phyloP scores from a whole-genome alignment of 2,329 filamentous ascomycete species.

The Sporothrix pseudoabietina region DNA sequence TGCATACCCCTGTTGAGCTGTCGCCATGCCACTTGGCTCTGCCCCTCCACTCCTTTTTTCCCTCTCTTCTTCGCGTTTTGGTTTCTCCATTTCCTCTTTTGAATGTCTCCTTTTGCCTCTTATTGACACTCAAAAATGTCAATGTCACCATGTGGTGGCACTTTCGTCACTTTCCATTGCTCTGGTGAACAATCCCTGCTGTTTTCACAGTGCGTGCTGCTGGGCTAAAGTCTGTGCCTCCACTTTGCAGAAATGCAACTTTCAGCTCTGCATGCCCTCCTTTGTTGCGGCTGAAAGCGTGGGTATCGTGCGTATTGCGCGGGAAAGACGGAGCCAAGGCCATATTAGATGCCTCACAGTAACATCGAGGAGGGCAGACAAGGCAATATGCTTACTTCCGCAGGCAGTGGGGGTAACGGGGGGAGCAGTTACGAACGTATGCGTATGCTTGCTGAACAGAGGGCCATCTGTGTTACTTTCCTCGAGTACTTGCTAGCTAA shows the following conservation, averaged over 20 bases:
- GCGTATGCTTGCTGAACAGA: not conserved
- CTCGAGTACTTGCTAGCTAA: not conserved
- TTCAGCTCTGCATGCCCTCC: conserved; percentile 21
- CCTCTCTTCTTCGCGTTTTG: not conserved
- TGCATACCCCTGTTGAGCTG: conserved; percentile 13
- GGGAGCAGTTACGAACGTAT: not conserved
- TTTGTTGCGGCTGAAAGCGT: conserved; percentile 19
- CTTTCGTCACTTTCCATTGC: conserved; percentile 17
- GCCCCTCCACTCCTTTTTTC: not conserved
- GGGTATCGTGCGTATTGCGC: not conserved
- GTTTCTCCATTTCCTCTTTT: not conserved
- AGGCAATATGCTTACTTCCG: not conserved
- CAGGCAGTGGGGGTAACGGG: not conserved
- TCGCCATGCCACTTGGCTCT: conserved; percentile 25
- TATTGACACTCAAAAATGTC: not conserved
- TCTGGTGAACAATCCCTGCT: not conserved
- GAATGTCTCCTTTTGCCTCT: not conserved
- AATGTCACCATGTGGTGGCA: not conserved
- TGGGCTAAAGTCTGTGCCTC: not conserved
- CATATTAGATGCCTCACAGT: not conserved
- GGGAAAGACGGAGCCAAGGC: not conserved
- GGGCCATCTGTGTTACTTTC: not conserved
- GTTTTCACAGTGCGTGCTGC: not conserved
- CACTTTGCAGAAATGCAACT: conserved; percentile 6
- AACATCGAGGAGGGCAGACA: not conserved